These are phyloP conservation scores for Solanum ossicruentum DNA, from an alignment of 257 asterid genomes.

Conservation along the genomic window DNA sequence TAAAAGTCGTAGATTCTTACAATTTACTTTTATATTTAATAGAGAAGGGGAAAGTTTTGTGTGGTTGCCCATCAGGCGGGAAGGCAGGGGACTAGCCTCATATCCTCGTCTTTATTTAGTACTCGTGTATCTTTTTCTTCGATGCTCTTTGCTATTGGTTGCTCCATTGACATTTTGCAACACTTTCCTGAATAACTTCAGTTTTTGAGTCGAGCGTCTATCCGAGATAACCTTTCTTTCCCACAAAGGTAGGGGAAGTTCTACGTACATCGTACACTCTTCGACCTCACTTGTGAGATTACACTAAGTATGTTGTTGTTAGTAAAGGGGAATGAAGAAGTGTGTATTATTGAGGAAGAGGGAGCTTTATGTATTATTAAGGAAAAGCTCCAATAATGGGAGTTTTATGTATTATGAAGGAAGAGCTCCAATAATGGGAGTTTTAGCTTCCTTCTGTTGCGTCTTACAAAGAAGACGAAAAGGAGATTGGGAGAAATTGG, in stretches of 20 bases:
- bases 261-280: background rate
- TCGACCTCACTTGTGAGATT: background rate
- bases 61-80: background rate
- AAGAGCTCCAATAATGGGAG: no score
- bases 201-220: background rate
- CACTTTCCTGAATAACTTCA: background rate
- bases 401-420: no score
- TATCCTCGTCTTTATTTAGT: background rate
- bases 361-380: no score
- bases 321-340: background rate
- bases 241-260: background rate
- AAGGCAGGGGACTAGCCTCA: background rate
- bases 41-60: background rate
- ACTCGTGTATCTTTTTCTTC: background rate
- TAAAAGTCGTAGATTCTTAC: background rate
- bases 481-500: no score
- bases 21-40: background rate
- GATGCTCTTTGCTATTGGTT: background rate
- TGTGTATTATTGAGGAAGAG: no score
- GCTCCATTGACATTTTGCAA: background rate
- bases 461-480: no score
- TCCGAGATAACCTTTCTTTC: no score
- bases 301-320: background rate
- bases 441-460: no score
- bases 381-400: no score